A percentile compares a stretch with the other conserved stretches of the same genome.
phyloP scores from a whole-genome alignment of 2,329 filamentous ascomycete species.

The Fusarium mangiferae region DNA sequence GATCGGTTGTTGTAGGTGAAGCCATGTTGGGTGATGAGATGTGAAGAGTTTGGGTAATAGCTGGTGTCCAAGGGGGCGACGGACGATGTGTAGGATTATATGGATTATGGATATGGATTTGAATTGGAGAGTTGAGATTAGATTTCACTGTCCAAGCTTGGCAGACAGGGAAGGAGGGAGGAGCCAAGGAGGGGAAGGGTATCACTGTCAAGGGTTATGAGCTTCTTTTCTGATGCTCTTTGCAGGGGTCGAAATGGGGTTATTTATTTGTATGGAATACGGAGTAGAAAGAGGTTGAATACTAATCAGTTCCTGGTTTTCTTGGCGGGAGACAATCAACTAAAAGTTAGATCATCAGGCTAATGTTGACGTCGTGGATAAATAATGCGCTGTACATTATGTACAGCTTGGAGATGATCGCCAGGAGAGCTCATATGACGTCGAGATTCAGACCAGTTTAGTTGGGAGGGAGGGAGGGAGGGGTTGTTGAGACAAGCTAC shows the following conservation, averaged over 20 bases:
- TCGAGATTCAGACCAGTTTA: constrained; percentile 8
- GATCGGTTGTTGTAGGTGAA: constrained; percentile 46
- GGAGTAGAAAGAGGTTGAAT: neutral
- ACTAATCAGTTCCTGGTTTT: neutral
- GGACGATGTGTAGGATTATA: constrained; percentile 11
- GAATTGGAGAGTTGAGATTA: constrained; percentile 17
- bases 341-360: constrained; percentile 2
- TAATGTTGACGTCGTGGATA: constrained; percentile 35
- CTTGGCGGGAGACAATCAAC: neutral
- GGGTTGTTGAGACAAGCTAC: constrained; percentile 25
- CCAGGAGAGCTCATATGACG: constrained; percentile 33
- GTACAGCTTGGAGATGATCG: constrained; percentile 9
- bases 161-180: constrained; percentile 36
- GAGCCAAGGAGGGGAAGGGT: constrained; percentile 23
- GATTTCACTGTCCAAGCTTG: constrained; percentile 29
- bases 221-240: constrained; percentile 20
- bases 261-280: neutral
- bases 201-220: constrained; percentile 34
- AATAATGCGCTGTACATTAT: neutral
- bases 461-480: constrained; percentile 11
- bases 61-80: neutral
- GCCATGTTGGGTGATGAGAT: constrained; percentile 37
- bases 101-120: neutral
- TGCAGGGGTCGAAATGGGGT: constrained; percentile 5
- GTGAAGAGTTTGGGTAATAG: neutral